Evolutionary conservation across 2,329 filamentous ascomycete species (phyloP).

Genomic region (Trematosphaeria pertusa): DNA sequence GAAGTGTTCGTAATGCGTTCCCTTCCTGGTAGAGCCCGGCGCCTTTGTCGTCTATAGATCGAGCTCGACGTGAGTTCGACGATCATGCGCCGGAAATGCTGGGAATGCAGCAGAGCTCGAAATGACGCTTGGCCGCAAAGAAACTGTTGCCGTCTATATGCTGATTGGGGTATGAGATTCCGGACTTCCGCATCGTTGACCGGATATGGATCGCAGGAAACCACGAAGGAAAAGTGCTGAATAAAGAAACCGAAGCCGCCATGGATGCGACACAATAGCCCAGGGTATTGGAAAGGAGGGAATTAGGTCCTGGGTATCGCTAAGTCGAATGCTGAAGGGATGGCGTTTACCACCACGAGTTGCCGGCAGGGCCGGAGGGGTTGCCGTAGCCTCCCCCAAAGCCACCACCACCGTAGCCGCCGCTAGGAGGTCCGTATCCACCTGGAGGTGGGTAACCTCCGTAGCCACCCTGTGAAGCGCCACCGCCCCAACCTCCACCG

Average conservation of each 20-base stretch:
- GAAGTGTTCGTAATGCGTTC: constrained; percentile 50
- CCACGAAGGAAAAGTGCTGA: constrained; percentile 33
- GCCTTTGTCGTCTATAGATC: constrained; percentile 46
- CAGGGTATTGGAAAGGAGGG: constrained; percentile 29
- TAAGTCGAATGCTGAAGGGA: constrained; percentile 24
- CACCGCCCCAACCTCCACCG: constrained; percentile 53
- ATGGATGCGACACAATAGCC: constrained; percentile 28
- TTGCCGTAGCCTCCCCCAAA: constrained; percentile 70
- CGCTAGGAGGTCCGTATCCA: constrained; percentile 68
- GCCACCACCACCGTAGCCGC: constrained; percentile 57
- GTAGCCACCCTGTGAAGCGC: constrained; percentile 37
- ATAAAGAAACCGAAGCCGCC: constrained; percentile 26
- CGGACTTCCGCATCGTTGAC: constrained; percentile 48
- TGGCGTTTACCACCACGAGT: constrained; percentile 70
- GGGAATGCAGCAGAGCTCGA: constrained; percentile 48
- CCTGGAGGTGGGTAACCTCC: constrained; percentile 54
- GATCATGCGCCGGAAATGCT: constrained; percentile 43
- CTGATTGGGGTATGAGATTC: constrained; percentile 57
- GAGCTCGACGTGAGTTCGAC: constrained; percentile 45
- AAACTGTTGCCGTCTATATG: constrained; percentile 61
- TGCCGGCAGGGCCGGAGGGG: constrained; percentile 67
- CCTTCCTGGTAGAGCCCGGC: constrained; percentile 36
- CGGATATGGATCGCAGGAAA: constrained; percentile 44
- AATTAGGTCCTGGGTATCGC: constrained; percentile 37
- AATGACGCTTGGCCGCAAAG: constrained; percentile 50